Evolutionary conservation across 208 protist genomes (phyloP).

Genomic region (Crithidia mellificae): DNA sequence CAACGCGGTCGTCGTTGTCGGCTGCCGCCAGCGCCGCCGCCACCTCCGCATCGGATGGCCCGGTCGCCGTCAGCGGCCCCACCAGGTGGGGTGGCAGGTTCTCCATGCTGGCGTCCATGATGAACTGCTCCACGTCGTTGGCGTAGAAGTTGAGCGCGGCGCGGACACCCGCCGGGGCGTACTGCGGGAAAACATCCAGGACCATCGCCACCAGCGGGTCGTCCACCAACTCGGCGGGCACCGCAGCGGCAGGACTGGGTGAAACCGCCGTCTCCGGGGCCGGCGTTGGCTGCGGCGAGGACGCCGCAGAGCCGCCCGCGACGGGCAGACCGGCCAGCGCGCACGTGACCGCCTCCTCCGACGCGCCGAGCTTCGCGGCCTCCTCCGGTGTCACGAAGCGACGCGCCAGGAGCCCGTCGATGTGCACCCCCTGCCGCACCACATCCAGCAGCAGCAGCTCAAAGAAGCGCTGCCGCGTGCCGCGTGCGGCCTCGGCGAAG

Average conservation of each 20-base stretch:
- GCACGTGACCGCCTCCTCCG: slow-evolving; percentile 53
- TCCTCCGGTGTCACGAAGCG: slow-evolving; percentile 64
- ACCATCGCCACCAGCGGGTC: slow-evolving; percentile 75
- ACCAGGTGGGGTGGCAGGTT: slow-evolving; percentile 85
- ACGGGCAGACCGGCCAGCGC: slow-evolving; percentile 41
- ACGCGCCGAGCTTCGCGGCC: slow-evolving; percentile 70
- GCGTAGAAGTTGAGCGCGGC: slow-evolving; percentile 80
- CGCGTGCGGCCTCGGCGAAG: slow-evolving; percentile 55
- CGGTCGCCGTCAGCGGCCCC: slow-evolving; percentile 37
- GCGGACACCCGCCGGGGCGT: slow-evolving; percentile 49
- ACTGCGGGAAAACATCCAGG: slow-evolving; percentile 84
- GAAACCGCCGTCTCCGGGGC: neutral
- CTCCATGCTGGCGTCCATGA: slow-evolving; percentile 83
- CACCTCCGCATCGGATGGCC: slow-evolving; percentile 17
- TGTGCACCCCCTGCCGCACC: slow-evolving; percentile 73
- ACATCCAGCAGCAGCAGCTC: slow-evolving; percentile 78
- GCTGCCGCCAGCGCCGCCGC: slow-evolving; percentile 27
- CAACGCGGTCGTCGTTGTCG: slow-evolving; percentile 4
- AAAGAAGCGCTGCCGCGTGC: slow-evolving; percentile 63
- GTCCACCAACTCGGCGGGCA: slow-evolving; percentile 9
- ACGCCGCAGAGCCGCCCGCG: neutral
- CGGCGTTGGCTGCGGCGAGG: neutral
- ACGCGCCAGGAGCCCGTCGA: slow-evolving; percentile 61
- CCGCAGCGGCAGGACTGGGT: neutral
- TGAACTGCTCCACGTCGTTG: slow-evolving; percentile 88